Evolutionary conservation across 441 rosid species (phyloP).

Genomic region (Syzygium syzygioides): DNA sequence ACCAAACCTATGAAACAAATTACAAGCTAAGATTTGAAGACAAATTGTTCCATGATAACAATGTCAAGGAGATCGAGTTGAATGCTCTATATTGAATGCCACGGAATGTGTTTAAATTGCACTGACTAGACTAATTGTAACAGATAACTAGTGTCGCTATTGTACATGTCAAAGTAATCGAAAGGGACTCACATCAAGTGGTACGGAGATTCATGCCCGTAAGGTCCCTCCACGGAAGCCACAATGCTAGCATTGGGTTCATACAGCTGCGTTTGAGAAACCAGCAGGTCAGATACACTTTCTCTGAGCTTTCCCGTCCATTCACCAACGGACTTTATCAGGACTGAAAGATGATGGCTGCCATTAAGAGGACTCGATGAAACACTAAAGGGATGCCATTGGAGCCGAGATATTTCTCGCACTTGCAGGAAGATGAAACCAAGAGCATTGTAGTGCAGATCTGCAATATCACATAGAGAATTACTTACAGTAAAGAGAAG

Average conservation of each 20-base stretch:
- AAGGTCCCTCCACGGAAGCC: slow-evolving; percentile 2
- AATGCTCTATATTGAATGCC: neutral
- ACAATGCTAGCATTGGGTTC: neutral
- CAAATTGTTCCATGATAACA: neutral
- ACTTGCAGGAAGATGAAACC: neutral
- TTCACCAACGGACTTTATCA: neutral
- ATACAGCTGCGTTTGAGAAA: neutral
- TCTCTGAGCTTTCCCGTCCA: neutral
- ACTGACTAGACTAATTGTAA: neutral
- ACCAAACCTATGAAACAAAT: neutral
- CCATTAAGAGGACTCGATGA: slow-evolving; percentile 3
- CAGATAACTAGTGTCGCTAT: neutral
- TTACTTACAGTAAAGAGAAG: neutral
- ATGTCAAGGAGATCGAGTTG: neutral
- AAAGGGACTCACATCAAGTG: neutral
- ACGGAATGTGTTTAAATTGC: neutral
- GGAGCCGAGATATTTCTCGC: neutral
- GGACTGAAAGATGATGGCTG: neutral
- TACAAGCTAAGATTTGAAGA: neutral
- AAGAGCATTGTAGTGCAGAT: neutral
- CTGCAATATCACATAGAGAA: neutral
- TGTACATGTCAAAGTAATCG: neutral
- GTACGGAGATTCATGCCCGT: slow-evolving; percentile 3
- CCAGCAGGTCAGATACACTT: neutral
- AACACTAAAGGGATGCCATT: slow-evolving; percentile 1